Evolutionary conservation across 1,284 basidiomycete species (phyloP).

Genomic region (Cutaneotrichosporon sp.): DNA sequence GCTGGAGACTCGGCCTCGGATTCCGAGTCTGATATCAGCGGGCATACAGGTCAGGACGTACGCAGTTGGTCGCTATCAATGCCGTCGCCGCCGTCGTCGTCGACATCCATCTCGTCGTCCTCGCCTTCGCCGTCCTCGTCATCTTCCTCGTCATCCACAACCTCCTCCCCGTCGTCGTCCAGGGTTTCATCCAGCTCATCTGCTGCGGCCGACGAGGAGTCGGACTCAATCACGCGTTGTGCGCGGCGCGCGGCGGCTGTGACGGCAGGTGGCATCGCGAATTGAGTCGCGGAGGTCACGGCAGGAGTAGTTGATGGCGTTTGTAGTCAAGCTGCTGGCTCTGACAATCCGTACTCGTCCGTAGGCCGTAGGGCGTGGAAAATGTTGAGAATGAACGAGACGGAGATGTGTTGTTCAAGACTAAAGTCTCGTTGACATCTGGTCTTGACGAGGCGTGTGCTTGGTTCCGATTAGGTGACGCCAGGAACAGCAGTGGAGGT

Average conservation of each 20-base stretch:
- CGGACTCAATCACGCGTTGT: constrained; percentile 24
- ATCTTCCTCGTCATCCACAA: constrained; percentile 12
- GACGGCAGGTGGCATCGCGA: constrained; percentile 15
- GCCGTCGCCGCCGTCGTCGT: constrained; percentile 6
- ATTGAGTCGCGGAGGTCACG: not conserved
- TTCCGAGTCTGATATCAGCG: constrained; percentile 11
- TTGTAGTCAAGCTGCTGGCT: no score
- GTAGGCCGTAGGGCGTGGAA: no score
- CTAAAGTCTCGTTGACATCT: no score
- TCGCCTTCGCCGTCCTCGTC: constrained; percentile 15
- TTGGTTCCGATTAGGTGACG: no score
- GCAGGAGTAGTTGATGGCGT: not conserved
- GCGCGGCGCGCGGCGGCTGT: constrained; percentile 20
- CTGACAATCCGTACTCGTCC: no score
- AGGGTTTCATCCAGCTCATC: constrained; percentile 20
- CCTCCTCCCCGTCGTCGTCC: constrained; percentile 8
- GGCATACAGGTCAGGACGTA: no score
- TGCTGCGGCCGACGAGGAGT: constrained; percentile 6
- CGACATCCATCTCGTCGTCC: constrained; percentile 6
- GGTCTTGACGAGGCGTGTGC: no score
- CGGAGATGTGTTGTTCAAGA: no score
- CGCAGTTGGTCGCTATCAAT: not conserved
- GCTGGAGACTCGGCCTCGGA: constrained; percentile 16
- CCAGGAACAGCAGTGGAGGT: no score
- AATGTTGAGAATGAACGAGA: no score